phyloP scores from a whole-genome alignment of 2,329 filamentous ascomycete genomes.

The Mycosphaerella sp. region DNA sequence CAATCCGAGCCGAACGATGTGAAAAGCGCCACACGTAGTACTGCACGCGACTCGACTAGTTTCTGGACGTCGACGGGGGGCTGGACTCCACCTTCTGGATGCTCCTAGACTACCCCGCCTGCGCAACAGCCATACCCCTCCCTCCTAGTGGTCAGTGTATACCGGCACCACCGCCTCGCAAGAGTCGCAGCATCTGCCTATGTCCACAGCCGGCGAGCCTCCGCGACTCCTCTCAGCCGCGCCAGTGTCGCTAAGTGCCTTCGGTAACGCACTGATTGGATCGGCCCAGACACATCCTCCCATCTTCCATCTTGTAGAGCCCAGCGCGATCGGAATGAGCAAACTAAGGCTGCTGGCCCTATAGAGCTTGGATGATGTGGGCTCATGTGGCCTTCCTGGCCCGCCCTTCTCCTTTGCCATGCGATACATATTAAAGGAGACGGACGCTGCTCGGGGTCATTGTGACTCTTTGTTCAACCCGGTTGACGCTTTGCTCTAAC shows the following conservation, averaged over 20 bases:
- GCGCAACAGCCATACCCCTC: conserved; percentile 4
- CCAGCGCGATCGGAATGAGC: not conserved
- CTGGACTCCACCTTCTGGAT: too few species aligned
- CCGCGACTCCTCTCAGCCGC: not conserved
- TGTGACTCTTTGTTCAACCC: too few species aligned
- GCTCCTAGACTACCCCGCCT: conserved; percentile 3
- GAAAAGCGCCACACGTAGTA: too few species aligned
- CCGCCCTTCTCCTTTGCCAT: too few species aligned
- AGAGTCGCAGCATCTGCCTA: not conserved
- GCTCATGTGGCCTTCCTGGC: too few species aligned
- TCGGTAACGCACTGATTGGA: conserved; percentile 6
- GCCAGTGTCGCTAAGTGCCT: not conserved
- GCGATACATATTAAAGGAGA: not conserved
- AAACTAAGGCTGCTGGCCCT: not conserved
- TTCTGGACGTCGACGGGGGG: too few species aligned
- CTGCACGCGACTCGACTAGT: not conserved
- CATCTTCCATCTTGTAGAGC: not conserved
- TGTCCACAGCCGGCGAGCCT: not conserved
- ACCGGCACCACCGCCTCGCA: not conserved
- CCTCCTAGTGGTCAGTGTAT: too few species aligned
- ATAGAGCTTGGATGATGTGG: not conserved
- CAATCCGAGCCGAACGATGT: conserved; percentile 1
- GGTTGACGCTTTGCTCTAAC: too few species aligned
- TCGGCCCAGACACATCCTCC: conserved; percentile 4
- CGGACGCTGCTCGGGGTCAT: too few species aligned